These are phyloP conservation scores for Macaranga tanarius DNA, from an alignment of 441 rosid genomes.

Conservation along the genomic window DNA sequence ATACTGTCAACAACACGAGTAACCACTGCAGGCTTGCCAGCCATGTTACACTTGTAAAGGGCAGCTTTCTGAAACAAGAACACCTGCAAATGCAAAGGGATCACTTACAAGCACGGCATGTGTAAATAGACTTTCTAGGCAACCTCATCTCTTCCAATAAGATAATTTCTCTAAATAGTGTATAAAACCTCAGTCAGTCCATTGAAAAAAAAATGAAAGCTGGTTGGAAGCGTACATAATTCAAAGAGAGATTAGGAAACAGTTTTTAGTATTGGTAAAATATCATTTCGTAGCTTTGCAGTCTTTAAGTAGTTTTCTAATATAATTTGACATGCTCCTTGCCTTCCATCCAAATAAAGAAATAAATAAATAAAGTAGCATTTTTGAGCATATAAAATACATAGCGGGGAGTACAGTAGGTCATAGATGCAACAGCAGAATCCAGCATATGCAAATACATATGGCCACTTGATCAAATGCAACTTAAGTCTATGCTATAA, in stretches of 20 bases:
- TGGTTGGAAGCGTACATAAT: background rate
- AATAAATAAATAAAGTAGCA: no score
- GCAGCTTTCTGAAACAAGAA: slow-evolving; percentile 96
- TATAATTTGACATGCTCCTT: no score
- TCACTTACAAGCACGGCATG: background rate
- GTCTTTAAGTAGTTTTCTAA: background rate
- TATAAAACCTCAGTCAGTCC: no score
- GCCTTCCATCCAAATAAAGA: background rate
- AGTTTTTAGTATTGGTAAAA: background rate
- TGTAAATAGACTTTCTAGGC: background rate
- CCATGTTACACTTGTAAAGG: slow-evolving; percentile 98
- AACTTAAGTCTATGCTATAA: background rate
- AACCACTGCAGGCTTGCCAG: slow-evolving; percentile 93
- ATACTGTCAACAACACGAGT: slow-evolving; percentile 99
- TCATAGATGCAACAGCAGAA: slow-evolving; percentile 4
- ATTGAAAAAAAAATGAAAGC: no score
- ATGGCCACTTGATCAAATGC: background rate
- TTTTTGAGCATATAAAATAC: no score
- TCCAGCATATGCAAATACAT: background rate
- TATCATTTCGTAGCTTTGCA: background rate
- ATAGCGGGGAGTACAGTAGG: background rate
- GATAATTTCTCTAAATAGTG: no score
- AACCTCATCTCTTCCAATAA: no score
- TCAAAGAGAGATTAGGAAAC: background rate
- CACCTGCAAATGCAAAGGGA: slow-evolving; percentile 50